These are phyloP conservation scores for Solanum hybrid DNA, from an alignment of 305 asterid genomes.

Conservation along the genomic window DNA sequence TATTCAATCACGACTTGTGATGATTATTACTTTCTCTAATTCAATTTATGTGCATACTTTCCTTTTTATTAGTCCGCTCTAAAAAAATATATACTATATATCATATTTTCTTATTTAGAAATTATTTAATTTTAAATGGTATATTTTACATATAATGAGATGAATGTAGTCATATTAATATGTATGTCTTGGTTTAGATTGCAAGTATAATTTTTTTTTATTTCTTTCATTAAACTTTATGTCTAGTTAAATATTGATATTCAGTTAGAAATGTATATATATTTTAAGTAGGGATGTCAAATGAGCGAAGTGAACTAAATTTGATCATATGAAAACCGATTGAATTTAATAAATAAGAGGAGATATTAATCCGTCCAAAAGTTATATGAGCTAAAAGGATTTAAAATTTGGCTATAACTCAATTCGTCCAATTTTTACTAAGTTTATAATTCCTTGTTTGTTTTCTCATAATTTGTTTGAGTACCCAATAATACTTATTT, in stretches of 20 bases:
- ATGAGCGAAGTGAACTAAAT: neutral
- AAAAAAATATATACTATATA: neutral
- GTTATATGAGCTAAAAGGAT: neutral
- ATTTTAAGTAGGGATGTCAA: neutral
- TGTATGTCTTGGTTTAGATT: neutral
- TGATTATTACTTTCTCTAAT: neutral
- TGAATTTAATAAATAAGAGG: neutral
- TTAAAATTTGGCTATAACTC: neutral
- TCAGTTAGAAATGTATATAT: neutral
- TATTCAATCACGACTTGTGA: neutral
- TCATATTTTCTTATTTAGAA: neutral
- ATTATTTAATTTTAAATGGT: neutral
- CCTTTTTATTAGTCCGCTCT: neutral
- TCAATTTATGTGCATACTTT: no score
- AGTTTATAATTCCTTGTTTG: neutral
- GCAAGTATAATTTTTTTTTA: neutral
- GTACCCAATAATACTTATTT: neutral
- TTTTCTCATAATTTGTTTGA: neutral
- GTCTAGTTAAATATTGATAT: neutral
- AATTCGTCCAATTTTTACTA: neutral
- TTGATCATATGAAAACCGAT: neutral
- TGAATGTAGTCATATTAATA: neutral
- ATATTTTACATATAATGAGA: neutral
- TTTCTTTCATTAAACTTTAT: neutral
- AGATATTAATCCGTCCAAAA: neutral